Base-by-base conservation (phyloP, 2,329 filamentous ascomycete species). In the Gaeumannomyces tritici region DNA sequence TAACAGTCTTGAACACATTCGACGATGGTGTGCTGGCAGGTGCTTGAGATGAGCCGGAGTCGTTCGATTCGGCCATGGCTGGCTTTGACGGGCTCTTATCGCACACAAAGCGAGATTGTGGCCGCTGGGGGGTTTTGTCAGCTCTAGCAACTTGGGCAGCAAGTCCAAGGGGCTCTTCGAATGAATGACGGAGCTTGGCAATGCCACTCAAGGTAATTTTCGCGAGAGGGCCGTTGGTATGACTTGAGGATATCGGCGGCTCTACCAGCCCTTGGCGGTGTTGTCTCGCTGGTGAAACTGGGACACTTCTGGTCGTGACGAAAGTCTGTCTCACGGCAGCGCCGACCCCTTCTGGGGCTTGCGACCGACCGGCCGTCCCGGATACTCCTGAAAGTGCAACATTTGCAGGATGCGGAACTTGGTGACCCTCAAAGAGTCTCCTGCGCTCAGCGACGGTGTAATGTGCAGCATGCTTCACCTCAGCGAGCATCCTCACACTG, bases 381-480 rank as follows among this genome's bases (percentile, higher is more conserved):
- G 57, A 35, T 35, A n/a, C 15, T 7, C 21, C 26, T 8, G 6
- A 3, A 4, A 27, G 15, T 12, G 31, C 13, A 26, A 24, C 6
- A 33, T 31, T 3, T 12, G 31, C 28, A 24, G 7, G 31, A 8
- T 18, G 21, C 9, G 15, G n/a, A n/a, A 8, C 15, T 29, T 55
- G 8, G 13, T 42, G n/a, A 4, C 47, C 51, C 47, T 62, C 61
- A n/a, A 62, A 62, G 31, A 54, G 35, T 47, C 55, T 62, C 12
- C 55, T 62, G 21, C 61, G 61, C 24, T 62, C 55, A 3, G 61
- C 55, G 6, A 62, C 61, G n/a, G 29, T 57, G 11, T 15, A n/a
- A 24, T 31, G 29, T 12, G 24, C 28, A 26, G 8, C n/a, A 2
- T 57, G 26, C 27, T 33, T 31, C 21, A 42, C 15, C 7, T 35